Evolutionary conservation across 2,329 filamentous ascomycete genomes (phyloP), one percentile per base, ranked within the genome.

Genomic region (Talaromyces funiculosus): DNA sequence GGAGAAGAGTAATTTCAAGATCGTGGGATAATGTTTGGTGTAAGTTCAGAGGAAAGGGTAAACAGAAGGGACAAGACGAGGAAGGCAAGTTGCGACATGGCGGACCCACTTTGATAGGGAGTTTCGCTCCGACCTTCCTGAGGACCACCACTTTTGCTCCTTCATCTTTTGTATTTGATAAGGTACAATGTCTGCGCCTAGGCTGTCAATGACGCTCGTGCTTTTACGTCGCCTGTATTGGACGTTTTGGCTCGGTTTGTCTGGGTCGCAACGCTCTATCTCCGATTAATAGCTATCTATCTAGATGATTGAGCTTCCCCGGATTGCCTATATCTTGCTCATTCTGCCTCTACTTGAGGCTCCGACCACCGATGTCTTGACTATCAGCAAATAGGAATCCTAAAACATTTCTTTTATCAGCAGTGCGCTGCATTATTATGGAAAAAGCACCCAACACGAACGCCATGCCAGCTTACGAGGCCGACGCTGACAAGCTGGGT

Each of bases 51-150:
- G 14, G 14, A 5, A 1, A 3, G 2, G 12, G 14, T 16, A 37
- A 14, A 2, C 35, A 42, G 10, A 22, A 42, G 4, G 37, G 16
- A n/a, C 14, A 8, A 16, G 37, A 8, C n/a, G 3, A 7, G 1
- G 1, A 26, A 4, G 22, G 43, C n/a, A 47, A 47, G 43, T n/a
- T 10, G 43, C 43, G 43, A 45, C 4, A 18, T 24, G 24, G 38
- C 6, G 10, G 55, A 40, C 42, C 38, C 38, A 31, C 55, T 20
- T 43, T 42, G 53, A 40, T 40, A 40, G 37, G 26, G 9, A 24
- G 20, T 29, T 29, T 60, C 58, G 58, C 58, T 60, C 49, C 51
- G 58, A 60, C 58, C 58, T 60, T 60, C 58, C 58, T 49, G 51
- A 16, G 16, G 58, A 18, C 58, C 24, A 24, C 37, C 35, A 38